These are phyloP conservation scores for Fagopyrum homotropicum DNA, from an alignment of 148 eudicot genomes.

Conservation along the genomic window DNA sequence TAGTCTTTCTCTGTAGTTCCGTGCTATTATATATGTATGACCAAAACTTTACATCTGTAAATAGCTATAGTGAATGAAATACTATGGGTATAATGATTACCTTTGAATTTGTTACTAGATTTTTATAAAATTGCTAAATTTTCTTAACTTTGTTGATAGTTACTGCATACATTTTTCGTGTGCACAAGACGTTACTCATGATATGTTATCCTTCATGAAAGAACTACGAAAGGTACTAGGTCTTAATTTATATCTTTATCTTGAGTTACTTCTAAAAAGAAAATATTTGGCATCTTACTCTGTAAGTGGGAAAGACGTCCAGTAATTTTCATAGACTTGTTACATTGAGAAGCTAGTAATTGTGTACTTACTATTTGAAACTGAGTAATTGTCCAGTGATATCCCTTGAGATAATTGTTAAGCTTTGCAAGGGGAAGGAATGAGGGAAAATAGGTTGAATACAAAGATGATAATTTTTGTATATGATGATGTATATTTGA, in stretches of 20 bases:
- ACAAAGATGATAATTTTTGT: not conserved
- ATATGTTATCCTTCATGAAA: constrained; percentile 54
- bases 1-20: too few species aligned
- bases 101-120: not conserved
- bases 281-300: not conserved
- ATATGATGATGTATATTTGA: constrained; percentile 9
- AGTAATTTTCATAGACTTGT: not conserved
- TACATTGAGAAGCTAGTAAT: not conserved
- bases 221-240: constrained; percentile 46
- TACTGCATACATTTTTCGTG: not conserved
- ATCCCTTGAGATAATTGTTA: not conserved
- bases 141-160: not conserved
- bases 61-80: not conserved
- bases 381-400: not conserved
- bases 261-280: not conserved
- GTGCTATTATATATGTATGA: not conserved
- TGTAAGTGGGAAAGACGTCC: not conserved
- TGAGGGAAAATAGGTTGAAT: not conserved
- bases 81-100: not conserved
- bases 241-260: not conserved
- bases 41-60: not conserved
- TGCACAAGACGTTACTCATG: constrained; percentile 45
- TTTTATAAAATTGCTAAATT: not conserved
- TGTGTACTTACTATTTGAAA: not conserved
- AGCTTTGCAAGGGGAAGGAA: not conserved